A percentile compares a stretch with the other conserved stretches of the same genome.
Evolutionary conservation across 2,329 filamentous ascomycete genomes (phyloP).

Genomic region (Cyclaneusma minus): DNA sequence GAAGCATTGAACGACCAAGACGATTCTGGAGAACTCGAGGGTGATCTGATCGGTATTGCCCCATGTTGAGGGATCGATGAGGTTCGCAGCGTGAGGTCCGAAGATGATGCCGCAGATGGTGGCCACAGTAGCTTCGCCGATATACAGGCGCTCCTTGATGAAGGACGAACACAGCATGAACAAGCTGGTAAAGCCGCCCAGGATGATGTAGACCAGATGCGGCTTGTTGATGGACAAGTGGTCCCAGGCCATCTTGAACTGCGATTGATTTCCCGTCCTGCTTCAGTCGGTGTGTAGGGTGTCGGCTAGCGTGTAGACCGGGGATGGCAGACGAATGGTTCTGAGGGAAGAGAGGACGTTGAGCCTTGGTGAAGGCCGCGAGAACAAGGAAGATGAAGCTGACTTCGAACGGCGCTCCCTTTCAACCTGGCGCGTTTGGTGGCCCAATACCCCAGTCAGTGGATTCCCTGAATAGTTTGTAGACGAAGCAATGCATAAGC

Average conservation of each 20-base stretch:
- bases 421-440: conserved; percentile 6
- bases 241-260: conserved; percentile 59
- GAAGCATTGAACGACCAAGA: conserved; percentile 85
- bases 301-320: too few relatives aligned
- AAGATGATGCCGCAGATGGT: conserved; percentile 82
- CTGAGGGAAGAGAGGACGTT: too few relatives aligned
- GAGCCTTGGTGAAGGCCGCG: too few relatives aligned
- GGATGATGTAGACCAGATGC: conserved; percentile 95
- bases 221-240: conserved; percentile 80
- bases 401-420: too few relatives aligned
- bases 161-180: conserved; percentile 98
- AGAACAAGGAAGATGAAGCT: too few relatives aligned
- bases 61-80: conserved; percentile 65
- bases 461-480: conserved; percentile 16
- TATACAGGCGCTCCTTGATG: conserved; percentile 97
- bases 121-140: conserved; percentile 92
- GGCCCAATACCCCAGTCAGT: conserved; percentile 17
- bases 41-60: conserved; percentile 76
- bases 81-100: conserved; percentile 66
- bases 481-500: conserved; percentile 26
- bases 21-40: conserved; percentile 77
- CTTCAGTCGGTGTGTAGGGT: too few relatives aligned
- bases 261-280: too few relatives aligned
- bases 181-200: conserved; percentile 90
- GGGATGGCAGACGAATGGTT: too few relatives aligned